Base-by-base conservation (phyloP, 129 eudicot species). In the Centrapalus pauciflorus region DNA sequence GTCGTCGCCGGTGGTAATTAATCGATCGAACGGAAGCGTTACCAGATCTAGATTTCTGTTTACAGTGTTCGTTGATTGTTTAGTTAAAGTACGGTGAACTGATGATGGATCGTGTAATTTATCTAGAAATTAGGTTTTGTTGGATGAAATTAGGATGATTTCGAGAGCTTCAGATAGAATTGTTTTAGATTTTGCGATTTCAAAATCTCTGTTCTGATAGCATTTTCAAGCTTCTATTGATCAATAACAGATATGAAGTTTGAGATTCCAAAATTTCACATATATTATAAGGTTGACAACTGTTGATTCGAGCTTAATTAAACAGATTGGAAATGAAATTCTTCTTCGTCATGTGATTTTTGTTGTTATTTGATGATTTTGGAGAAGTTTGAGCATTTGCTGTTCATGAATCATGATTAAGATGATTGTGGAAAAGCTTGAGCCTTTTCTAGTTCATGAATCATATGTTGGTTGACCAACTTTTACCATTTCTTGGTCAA, bases 1-100 rank as follows among this genome's bases (percentile, higher is more conserved):
- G 94, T 12, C 79, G 91, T 20, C 79, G 90, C 66, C 64, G 84
- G 58, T 54, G 74, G 49, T 76, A 51, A 66, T 57, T 24, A 62
- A 20, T 57, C 29, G 4, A 57, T 57, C 3, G 24, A 28, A 37
- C 56, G 12, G 12, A 16, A 50, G 23, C 25, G 29, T 6, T 52
- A 19, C 25, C 61, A 37, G 67, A 65, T 74, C 54, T 66, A 7
- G 27, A 19, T 2, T 43, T 54, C 11, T 56, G 43, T 26, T 54
- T 2, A 24, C 16, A 52, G 24, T 52, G 62, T 4, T 54, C 38
- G 60, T 49, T 52, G 35, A 23, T 37, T 72, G 64, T 25, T 61
- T 9, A 24, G 26, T 48, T 5, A 46, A 21, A 11, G 27, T 40
- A 41, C 56, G 71, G 30, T 73, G 29, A 27, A 54, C 16, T 13